Base-by-base conservation (phyloP, 192 early-diverging fungal species). In the Podila verticillata region DNA sequence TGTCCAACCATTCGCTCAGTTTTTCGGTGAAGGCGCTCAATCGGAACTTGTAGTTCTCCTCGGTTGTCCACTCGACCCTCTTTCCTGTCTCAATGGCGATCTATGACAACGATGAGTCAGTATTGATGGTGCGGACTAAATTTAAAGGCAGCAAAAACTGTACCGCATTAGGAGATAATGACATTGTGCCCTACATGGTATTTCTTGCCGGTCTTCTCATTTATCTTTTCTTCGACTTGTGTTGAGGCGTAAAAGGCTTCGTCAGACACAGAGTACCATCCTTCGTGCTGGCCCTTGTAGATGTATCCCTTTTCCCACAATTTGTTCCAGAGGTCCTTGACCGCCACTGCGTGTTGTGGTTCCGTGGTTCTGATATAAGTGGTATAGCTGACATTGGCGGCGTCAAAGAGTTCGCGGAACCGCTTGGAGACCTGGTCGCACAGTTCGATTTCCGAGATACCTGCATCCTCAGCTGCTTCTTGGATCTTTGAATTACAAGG, bases 251-350 rank as follows among this genome's bases (percentile, higher is more conserved):
- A 96, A 72, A 96, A 99, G 0, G 95, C 93, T 84, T 99, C 97
- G 73, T 99, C 97, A 15, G 96, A 97, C 7, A 99, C 90, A 2
- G 93, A 91, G 83, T 99, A 99, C 96, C 96, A 99, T 30, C 97
- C 97, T 56, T 92, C 88, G 58, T 99, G 95, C 54, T 82, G 78
- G 24, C 95, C 96, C 83, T 96, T 96, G 85, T 97, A 98, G 51
- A 99, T 94, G 67, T 91, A 90, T 26, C 95, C 95, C 29, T 81
- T 84, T 7, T 90, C 82, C 22, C 87, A 80, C 19, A 98, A 83
- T 61, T 58, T 48, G 47, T 88, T 81, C 97, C 97, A 99, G 34
- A 99, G 81, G 28, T 82, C 72, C 54, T 84, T 66, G 3, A 97
- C 96, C 0, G 95, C 91, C 3, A 65, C 60, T 1, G 84, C 73